phyloP scores from a whole-genome alignment of 139 green algal species.

The Penium margaritaceum region DNA sequence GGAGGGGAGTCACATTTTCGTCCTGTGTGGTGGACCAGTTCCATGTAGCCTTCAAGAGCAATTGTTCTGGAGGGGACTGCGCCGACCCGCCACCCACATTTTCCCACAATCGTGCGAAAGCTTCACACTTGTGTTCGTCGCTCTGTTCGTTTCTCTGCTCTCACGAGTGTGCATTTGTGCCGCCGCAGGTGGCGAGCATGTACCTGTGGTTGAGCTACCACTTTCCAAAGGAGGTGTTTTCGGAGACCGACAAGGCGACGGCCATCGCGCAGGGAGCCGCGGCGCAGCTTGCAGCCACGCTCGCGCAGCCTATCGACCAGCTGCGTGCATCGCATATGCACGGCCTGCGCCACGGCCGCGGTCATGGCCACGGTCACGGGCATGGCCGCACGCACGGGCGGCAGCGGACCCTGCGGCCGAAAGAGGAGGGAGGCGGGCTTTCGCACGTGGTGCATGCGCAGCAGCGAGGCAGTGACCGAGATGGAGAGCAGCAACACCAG shows the following conservation, averaged over 20 bases:
- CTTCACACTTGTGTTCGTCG: neutral
- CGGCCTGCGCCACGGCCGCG: neutral
- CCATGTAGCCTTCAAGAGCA: neutral
- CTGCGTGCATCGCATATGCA: neutral
- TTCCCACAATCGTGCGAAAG: neutral
- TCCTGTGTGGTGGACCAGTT: too few relatives aligned
- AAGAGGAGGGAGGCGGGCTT: too few relatives aligned
- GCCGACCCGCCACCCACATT: neutral
- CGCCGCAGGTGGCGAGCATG: conserved; percentile 10
- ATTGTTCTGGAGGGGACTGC: conserved; percentile 36
- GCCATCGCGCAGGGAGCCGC: neutral
- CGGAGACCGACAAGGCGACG: conserved; percentile 6
- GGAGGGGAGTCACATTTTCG: too few relatives aligned
- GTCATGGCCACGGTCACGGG: neutral
- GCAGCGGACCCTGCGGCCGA: too few relatives aligned
- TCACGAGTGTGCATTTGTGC: neutral
- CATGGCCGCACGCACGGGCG: neutral
- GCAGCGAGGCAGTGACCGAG: neutral
- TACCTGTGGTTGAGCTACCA: conserved; percentile 24
- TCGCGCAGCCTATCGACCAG: neutral
- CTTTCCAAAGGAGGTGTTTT: conserved; percentile 14
- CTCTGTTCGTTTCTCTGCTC: neutral
- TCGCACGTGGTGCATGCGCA: neutral
- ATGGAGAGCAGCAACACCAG: neutral
- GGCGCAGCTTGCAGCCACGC: conserved; percentile 1